phyloP scores from a whole-genome alignment of 345 rosid species.

The Bretschneidera sinensis region DNA sequence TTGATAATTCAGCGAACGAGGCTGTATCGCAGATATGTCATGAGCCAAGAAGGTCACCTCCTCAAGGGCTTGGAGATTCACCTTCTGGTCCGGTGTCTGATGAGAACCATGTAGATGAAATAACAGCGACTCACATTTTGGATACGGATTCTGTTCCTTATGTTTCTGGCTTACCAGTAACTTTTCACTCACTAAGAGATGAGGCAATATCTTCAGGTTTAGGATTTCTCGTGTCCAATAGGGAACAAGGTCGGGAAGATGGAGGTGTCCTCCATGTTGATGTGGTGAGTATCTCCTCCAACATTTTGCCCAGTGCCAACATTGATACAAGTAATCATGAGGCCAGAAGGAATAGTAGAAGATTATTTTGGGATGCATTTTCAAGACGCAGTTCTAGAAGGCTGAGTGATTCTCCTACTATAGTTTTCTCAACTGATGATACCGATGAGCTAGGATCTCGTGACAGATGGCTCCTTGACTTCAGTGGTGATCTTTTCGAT shows the following conservation, averaged over 20 bases:
- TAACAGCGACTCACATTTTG: slow-evolving; percentile 9
- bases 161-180: slow-evolving; percentile 24
- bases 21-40: slow-evolving; percentile 30
- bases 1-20: slow-evolving; percentile 34
- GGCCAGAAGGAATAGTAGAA: slow-evolving; percentile 43
- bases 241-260: slow-evolving; percentile 36
- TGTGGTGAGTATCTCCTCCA: slow-evolving; percentile 52
- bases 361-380: slow-evolving; percentile 59
- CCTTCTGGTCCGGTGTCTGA: slow-evolving; percentile 15
- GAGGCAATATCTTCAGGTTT: slow-evolving; percentile 40
- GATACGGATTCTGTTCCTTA: slow-evolving; percentile 26
- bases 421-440: slow-evolving; percentile 41
- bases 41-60: slow-evolving; percentile 30
- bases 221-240: slow-evolving; percentile 41
- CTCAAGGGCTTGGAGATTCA: slow-evolving; percentile 29
- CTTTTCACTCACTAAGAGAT: slow-evolving; percentile 20
- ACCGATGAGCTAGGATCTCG: slow-evolving; percentile 33
- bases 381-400: slow-evolving; percentile 47
- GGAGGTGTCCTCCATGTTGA: slow-evolving; percentile 47
- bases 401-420: slow-evolving; percentile 34
- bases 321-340: slow-evolving; percentile 37
- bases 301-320: slow-evolving; percentile 31
- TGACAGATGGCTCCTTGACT: slow-evolving; percentile 56
- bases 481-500: slow-evolving; percentile 35
- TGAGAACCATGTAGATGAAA: slow-evolving; percentile 33